phyloP scores from a whole-genome alignment of 2,329 filamentous ascomycete species.

The Coleophoma cylindrospora region DNA sequence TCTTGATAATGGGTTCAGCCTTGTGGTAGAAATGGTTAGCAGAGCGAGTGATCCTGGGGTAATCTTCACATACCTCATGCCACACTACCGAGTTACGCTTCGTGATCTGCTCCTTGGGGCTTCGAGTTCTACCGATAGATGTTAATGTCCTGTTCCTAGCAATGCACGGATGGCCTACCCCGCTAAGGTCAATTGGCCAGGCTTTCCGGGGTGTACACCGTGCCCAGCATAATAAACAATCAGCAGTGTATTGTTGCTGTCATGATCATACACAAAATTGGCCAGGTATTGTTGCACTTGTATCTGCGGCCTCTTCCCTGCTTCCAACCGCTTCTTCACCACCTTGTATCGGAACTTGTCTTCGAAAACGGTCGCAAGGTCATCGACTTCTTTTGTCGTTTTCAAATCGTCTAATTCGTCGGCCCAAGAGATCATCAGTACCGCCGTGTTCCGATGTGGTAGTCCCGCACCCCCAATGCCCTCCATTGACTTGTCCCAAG shows the following conservation, averaged over 20 bases:
- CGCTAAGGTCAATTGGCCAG: conserved; percentile 1
- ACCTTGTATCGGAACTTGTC: conserved; percentile 7
- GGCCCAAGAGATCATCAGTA: conserved; percentile 6
- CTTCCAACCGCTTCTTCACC: conserved; percentile 3
- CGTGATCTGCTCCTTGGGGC: not conserved
- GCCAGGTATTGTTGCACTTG: conserved; percentile 14
- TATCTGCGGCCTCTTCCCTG: conserved; percentile 3
- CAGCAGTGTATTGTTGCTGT: conserved; percentile 15
- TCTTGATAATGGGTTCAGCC: conserved; percentile 1
- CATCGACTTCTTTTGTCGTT: conserved; percentile 1
- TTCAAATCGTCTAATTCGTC: conserved; percentile 4
- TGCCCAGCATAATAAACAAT: conserved; percentile 27
- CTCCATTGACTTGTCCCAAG: conserved; percentile 3
- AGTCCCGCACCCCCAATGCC: not conserved
- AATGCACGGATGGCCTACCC: not conserved
- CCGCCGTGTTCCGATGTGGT: conserved; percentile 2
- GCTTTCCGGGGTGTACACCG: conserved; percentile 9
- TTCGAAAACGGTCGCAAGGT: conserved; percentile 4
- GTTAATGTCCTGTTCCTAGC: too few relatives aligned
- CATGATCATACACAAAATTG: conserved; percentile 14
- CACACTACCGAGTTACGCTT: conserved; percentile 2
- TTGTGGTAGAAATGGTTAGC: not conserved
- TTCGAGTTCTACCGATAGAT: not conserved
- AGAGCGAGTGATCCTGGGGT: not conserved
- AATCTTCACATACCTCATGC: not conserved